Evolutionary conservation across 352 stramenopile species (phyloP).

Genomic region (Pythium monospermum): DNA sequence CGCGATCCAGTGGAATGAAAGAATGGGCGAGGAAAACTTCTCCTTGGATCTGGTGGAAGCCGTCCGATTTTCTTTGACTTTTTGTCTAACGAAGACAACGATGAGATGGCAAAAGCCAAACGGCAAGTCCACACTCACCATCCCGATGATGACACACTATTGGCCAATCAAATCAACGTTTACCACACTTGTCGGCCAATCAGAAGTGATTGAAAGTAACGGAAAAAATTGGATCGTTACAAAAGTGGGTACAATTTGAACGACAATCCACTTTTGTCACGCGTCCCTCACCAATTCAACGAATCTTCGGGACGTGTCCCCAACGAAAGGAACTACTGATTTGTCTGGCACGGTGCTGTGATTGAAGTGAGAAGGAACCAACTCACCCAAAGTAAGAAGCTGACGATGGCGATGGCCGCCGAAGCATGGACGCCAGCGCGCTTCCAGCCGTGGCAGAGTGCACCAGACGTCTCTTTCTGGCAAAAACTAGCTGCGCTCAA

Average conservation of each 20-base stretch:
- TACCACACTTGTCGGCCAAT: slow-evolving; percentile 8
- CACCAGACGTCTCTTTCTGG: slow-evolving; percentile 80
- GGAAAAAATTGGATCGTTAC: no score
- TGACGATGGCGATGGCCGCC: neutral
- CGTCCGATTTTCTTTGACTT: no score
- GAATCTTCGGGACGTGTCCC: slow-evolving; percentile 2
- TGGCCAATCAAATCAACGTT: slow-evolving; percentile 5
- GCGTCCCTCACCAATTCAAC: neutral
- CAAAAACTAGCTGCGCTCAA: slow-evolving; percentile 73
- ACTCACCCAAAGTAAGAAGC: neutral
- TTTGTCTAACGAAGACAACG: neutral
- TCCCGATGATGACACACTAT: slow-evolving; percentile 5
- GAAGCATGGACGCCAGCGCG: slow-evolving; percentile 42
- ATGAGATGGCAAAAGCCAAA: neutral
- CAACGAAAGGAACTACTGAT: neutral
- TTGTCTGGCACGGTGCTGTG: slow-evolving; percentile 7
- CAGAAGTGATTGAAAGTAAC: neutral
- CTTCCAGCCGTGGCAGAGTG: slow-evolving; percentile 81
- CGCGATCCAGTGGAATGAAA: no score
- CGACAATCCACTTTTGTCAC: neutral
- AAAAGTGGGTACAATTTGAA: no score
- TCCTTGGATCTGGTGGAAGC: no score
- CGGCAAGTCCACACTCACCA: slow-evolving; percentile 4
- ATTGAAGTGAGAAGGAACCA: slow-evolving; percentile 25
- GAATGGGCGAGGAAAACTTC: no score